These are phyloP conservation scores for Nitzschia palea DNA, from an alignment of 108 stramenopile genomes.

Conservation along the genomic window DNA sequence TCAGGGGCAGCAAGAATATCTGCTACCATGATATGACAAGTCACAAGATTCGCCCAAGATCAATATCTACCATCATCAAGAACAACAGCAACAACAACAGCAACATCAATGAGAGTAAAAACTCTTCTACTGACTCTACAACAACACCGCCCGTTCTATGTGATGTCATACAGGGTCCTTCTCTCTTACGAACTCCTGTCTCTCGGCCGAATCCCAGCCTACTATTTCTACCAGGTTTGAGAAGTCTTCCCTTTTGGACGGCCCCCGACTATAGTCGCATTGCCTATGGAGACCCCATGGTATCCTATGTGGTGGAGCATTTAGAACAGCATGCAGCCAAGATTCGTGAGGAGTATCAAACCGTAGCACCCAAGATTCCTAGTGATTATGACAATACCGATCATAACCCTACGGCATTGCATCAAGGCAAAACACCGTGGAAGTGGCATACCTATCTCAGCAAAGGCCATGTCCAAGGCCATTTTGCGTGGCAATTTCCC, in stretches of 20 bases:
- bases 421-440: constrained; percentile 58
- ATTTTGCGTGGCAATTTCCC: constrained; percentile 71
- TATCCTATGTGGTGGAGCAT: constrained; percentile 60
- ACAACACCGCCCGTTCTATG: constrained; percentile 5
- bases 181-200: constrained; percentile 62
- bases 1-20: no score
- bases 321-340: constrained; percentile 54
- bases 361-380: constrained; percentile 37
- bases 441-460: constrained; percentile 90
- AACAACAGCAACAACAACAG: no score
- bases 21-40: no score
- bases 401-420: constrained; percentile 43
- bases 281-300: constrained; percentile 78
- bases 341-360: constrained; percentile 74
- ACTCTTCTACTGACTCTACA: not conserved
- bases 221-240: constrained; percentile 70
- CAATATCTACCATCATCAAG: no score
- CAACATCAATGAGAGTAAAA: no score
- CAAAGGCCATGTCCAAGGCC: constrained; percentile 60
- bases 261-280: constrained; percentile 35
- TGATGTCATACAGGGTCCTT: constrained; percentile 80
- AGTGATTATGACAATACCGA: constrained; percentile 59
- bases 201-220: constrained; percentile 80
- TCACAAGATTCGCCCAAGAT: no score
- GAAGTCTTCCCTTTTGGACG: constrained; percentile 76